phyloP scores from a whole-genome alignment of 306 rosid genomes.

The Chamaecrista fasciculata region DNA sequence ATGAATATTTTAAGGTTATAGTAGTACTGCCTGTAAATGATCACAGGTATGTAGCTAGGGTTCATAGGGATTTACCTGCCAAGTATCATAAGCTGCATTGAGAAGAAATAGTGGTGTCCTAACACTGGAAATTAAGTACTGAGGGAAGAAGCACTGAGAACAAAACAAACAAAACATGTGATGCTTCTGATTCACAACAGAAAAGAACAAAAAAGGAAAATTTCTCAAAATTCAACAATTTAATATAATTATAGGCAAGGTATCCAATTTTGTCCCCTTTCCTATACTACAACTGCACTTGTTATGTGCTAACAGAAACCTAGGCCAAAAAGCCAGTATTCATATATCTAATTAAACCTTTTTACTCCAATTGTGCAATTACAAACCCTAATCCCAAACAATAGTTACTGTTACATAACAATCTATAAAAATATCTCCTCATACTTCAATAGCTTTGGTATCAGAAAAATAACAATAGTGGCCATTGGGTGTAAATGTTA shows the following conservation, averaged over 20 bases:
- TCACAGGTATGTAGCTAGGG: constrained; percentile 11
- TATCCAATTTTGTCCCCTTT: neutral
- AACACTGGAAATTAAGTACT: constrained; percentile 60
- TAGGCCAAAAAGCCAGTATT: neutral
- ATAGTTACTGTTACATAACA: neutral
- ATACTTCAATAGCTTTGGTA: neutral
- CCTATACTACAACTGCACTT: neutral
- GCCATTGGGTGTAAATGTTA: neutral
- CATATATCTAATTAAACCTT: neutral
- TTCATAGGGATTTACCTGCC: constrained; percentile 72
- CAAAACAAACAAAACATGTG: constrained; percentile 6
- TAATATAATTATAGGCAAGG: neutral
- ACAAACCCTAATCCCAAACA: neutral
- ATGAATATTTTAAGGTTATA: neutral
- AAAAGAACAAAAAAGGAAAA: neutral
- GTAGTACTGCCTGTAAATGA: neutral
- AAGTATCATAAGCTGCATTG: constrained; percentile 85
- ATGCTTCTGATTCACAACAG: neutral
- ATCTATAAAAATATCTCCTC: neutral
- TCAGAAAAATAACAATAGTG: neutral
- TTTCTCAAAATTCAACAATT: neutral
- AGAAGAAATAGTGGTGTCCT: constrained; percentile 83
- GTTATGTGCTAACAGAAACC: neutral
- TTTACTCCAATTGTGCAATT: neutral
- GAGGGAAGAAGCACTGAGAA: constrained; percentile 83